Percentiles rank a stretch among this genome's conserved stretches.
Conservation (phyloP, 108 stramenopile genomes). For the Pseudonitzschia delicatissima region DNA sequence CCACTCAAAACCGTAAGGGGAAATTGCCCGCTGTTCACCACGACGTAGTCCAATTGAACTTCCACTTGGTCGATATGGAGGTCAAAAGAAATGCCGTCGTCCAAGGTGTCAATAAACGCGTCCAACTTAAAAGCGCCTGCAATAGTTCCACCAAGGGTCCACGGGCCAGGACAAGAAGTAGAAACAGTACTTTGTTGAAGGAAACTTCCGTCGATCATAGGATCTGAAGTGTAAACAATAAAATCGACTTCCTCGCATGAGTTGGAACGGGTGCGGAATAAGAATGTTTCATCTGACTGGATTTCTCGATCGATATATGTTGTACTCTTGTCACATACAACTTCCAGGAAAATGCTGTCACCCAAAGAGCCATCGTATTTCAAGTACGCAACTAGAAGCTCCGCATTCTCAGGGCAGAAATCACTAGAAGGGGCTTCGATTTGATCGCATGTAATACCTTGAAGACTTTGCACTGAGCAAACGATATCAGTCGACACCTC, state of each 20-base stretch:
- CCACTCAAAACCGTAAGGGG: neutral
- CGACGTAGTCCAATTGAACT: constrained; percentile 5
- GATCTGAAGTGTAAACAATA: neutral
- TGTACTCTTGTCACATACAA: constrained; percentile 5
- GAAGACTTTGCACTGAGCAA: constrained; percentile 8
- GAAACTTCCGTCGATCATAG: neutral
- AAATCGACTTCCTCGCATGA: constrained; percentile 1
- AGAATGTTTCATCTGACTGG: neutral
- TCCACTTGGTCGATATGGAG: neutral
- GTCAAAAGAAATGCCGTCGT: neutral
- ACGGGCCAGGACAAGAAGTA: constrained; percentile 4
- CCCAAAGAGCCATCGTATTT: constrained; percentile 3
- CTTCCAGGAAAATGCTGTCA: constrained; percentile 1
- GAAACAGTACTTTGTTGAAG: neutral
- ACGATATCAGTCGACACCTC: constrained; percentile 4
- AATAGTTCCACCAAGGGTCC: constrained; percentile 5
- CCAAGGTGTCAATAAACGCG: constrained; percentile 2
- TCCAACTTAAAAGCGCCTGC: neutral
- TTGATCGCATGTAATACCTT: constrained; percentile 5
- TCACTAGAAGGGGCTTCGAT: neutral
- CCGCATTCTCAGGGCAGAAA: neutral
- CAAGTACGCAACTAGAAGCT: constrained; percentile 8
- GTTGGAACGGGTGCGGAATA: constrained; percentile 9
- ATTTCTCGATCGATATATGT: constrained; percentile 6
- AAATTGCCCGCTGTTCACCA: neutral